These are phyloP conservation scores for Globisporangium spinosum DNA, from an alignment of 352 stramenopile species.

Conservation along the genomic window DNA sequence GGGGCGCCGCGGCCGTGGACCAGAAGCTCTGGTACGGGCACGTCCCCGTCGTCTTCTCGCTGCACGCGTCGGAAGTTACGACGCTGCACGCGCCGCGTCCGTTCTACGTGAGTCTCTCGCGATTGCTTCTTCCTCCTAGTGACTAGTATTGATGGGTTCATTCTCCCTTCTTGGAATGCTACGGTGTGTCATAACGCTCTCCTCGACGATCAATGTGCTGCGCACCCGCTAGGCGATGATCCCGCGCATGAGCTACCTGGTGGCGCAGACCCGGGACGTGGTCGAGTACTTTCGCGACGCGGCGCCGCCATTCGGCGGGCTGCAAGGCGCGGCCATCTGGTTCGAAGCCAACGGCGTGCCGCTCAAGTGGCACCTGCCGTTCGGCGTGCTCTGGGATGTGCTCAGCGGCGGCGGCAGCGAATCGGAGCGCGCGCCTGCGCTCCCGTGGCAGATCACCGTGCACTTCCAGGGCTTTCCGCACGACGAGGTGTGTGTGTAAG, in stretches of 20 bases:
- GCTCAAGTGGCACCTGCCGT: constrained; percentile 79
- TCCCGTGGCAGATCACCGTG: constrained; percentile 75
- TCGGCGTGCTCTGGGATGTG: constrained; percentile 68
- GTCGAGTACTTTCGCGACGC: constrained; percentile 80
- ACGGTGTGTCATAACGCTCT: background rate
- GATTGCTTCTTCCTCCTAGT: background rate
- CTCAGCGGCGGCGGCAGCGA: constrained; percentile 16
- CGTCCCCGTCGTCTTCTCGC: constrained; percentile 72
- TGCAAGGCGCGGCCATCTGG: constrained; percentile 60
- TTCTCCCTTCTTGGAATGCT: background rate
- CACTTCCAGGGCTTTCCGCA: constrained; percentile 74
- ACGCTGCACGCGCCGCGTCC: constrained; percentile 72
- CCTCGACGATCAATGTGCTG: background rate
- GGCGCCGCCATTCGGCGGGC: constrained; percentile 53
- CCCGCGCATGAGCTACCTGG: constrained; percentile 76
- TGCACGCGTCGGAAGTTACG: constrained; percentile 73
- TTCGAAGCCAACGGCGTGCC: constrained; percentile 57
- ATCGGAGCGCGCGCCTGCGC: background rate
- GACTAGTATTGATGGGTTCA: background rate
- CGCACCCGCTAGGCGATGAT: constrained; percentile 55
- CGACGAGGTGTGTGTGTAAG: constrained; percentile 28
- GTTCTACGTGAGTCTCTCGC: constrained; percentile 59
- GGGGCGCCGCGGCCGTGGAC: background rate
- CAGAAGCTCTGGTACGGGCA: constrained; percentile 57
- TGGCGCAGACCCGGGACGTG: constrained; percentile 65